phyloP scores from a whole-genome alignment of 2,329 filamentous ascomycete species.

The Penicillium sp. region DNA sequence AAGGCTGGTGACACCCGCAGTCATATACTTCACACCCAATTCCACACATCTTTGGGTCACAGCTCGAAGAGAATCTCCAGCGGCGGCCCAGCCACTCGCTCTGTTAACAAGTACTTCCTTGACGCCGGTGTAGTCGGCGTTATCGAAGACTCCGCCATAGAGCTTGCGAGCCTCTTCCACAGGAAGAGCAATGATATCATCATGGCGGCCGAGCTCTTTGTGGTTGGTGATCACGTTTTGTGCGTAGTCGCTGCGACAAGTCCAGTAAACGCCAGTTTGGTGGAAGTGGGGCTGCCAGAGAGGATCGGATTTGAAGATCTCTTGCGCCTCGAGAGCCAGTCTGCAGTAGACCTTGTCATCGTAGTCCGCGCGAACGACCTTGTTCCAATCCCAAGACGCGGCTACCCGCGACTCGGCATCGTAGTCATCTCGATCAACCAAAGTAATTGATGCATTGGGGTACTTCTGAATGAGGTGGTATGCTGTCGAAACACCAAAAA shows the following conservation, averaged over 20 bases:
- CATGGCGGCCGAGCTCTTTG: conserved; percentile 51
- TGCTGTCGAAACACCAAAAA: conserved; percentile 32
- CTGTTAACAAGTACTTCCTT: conserved; percentile 62
- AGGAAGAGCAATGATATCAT: conserved; percentile 50
- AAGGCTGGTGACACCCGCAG: conserved; percentile 40
- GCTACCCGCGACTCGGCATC: conserved; percentile 37
- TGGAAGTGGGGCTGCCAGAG: conserved; percentile 48
- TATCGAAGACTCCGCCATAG: conserved; percentile 61
- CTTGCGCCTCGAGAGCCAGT: conserved; percentile 30
- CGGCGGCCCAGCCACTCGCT: conserved; percentile 65
- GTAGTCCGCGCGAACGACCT: conserved; percentile 32
- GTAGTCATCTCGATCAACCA: conserved; percentile 34
- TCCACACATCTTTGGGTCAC: conserved; percentile 57
- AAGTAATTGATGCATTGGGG: conserved; percentile 28
- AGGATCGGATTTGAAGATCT: conserved; percentile 40
- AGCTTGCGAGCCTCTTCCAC: conserved; percentile 57
- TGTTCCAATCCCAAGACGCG: conserved; percentile 35
- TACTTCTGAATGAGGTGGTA: conserved; percentile 32
- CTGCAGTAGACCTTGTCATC: conserved; percentile 31
- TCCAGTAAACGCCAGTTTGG: conserved; percentile 55
- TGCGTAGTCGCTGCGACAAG: conserved; percentile 49
- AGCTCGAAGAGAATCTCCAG: conserved; percentile 58
- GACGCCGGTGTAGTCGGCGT: conserved; percentile 61
- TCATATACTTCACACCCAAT: conserved; percentile 62
- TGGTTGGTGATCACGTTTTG: conserved; percentile 54